Evolutionary conservation across 495 filamentous ascomycete species (phyloP).

Genomic region (Geopyxis carbonaria): DNA sequence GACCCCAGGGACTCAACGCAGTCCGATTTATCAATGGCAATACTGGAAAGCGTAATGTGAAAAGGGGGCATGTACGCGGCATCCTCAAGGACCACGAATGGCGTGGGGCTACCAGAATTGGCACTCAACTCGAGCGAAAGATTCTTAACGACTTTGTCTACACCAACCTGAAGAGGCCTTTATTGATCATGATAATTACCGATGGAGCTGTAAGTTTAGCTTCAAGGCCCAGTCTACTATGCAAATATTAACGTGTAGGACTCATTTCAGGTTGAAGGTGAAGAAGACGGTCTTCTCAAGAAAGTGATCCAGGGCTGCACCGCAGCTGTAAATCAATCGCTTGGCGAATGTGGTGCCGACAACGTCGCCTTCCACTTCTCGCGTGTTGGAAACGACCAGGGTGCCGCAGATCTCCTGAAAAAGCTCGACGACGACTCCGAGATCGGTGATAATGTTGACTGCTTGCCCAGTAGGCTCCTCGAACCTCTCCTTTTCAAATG

Average conservation of each 20-base stretch:
- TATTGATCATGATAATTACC: conserved; percentile 4
- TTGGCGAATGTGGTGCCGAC: not conserved
- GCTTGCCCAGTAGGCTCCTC: conserved; percentile 7
- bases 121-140: not conserved
- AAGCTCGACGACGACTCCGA: conserved; percentile 3
- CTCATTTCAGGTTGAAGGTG: conserved; percentile 4
- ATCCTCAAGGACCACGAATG: not conserved
- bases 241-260: not conserved
- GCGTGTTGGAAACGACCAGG: conserved; percentile 7
- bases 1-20: conserved; percentile 42
- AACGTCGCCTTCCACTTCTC: conserved; percentile 13
- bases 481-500: too few relatives aligned
- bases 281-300: not conserved
- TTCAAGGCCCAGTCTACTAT: not conserved
- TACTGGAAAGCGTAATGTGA: not conserved
- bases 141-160: not conserved
- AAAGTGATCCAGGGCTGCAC: not conserved
- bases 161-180: conserved; percentile 1
- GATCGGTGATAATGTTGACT: conserved; percentile 6
- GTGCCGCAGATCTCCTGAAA: conserved; percentile 3
- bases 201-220: conserved; percentile 3
- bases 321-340: not conserved
- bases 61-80: not conserved
- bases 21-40: conserved; percentile 48
- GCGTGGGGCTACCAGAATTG: not conserved